Evolutionary conservation across 805 yeast genomes (phyloP), one percentile per base, ranked within the genome.

Genomic region (Priceomyces castillae): DNA sequence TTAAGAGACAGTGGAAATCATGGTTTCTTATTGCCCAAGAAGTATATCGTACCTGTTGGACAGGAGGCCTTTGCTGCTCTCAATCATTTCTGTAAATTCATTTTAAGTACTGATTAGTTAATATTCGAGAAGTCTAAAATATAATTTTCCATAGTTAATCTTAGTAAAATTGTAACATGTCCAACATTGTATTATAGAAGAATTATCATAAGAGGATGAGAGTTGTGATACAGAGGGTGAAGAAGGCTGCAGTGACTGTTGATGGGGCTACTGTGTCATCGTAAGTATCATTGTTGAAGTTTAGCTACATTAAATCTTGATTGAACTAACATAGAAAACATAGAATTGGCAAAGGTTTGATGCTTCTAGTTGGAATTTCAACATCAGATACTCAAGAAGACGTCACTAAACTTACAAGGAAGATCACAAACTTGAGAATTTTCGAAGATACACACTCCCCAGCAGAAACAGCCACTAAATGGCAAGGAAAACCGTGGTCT

Each of bases 171-270:
- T n/a, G n/a, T n/a, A n/a, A n/a, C n/a, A n/a, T n/a, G n/a, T n/a
- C n/a, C n/a, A n/a, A n/a, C n/a, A n/a, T n/a, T n/a, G n/a, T n/a
- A n/a, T n/a, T n/a, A 34, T 4, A 14, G 35, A 12, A 31, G 16
- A 31, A 11, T 14, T 14, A 31, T 15, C 39, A 10, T 7, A 12
- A 36, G 4, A 20, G 14, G 15, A 92, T 92, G 99, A 84, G 82
- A 61, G 88, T 90, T 2, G 96, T 94, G 1, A 78, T 94, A 26
- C 99, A 94, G 59, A 81, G 86, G 57, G 98, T 92, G 5, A 86
- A 85, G 48, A 74, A 77, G 37, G 98, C 97, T 0, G 84, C 96
- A 0, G 99, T 94, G 0, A 79, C 88, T 0, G 99, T 94, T 0
- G 88, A 90, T 40, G 69, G 73, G 7, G 58, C 74, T 40, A 71